Conservation (phyloP, 139 green algal genomes). For the Coccomyxa sp. region DNA sequence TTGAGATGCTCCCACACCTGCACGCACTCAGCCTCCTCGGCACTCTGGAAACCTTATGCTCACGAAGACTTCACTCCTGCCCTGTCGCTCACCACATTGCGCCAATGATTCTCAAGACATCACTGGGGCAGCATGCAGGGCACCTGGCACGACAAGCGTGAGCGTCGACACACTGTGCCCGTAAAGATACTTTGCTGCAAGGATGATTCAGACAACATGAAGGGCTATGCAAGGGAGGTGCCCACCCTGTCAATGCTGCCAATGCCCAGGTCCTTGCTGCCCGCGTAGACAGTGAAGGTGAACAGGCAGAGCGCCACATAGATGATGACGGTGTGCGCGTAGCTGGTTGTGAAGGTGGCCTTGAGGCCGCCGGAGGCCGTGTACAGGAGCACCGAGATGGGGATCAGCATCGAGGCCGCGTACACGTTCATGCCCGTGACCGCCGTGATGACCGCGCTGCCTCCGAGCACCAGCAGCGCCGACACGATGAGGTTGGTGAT, state of each 20-base stretch:
- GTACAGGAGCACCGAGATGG: conserved; percentile 69
- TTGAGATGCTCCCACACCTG: conserved; percentile 72
- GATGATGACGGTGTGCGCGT: conserved; percentile 79
- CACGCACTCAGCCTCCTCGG: background rate
- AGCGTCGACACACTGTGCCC: no score
- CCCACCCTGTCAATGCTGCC: conserved; percentile 43
- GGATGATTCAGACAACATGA: no score
- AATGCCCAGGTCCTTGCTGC: conserved; percentile 22
- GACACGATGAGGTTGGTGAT: conserved; percentile 87
- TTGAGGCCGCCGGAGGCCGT: conserved; percentile 86
- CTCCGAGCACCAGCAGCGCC: conserved; percentile 88
- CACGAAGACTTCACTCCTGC: no score
- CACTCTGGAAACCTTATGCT: no score
- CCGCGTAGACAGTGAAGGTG: conserved; percentile 75
- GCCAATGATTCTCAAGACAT: no score
- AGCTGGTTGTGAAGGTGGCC: conserved; percentile 84
- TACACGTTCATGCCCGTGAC: conserved; percentile 73
- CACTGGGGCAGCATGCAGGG: no score
- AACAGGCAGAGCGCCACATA: conserved; percentile 85
- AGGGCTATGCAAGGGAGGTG: no score
- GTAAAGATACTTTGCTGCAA: no score
- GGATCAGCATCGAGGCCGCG: conserved; percentile 65
- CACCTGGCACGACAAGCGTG: no score
- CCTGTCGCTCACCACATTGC: no score
- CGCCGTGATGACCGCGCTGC: conserved; percentile 81